Base-by-base conservation (phyloP, 2,329 filamentous ascomycete species). In the Ceratocystis diversiconidia region DNA sequence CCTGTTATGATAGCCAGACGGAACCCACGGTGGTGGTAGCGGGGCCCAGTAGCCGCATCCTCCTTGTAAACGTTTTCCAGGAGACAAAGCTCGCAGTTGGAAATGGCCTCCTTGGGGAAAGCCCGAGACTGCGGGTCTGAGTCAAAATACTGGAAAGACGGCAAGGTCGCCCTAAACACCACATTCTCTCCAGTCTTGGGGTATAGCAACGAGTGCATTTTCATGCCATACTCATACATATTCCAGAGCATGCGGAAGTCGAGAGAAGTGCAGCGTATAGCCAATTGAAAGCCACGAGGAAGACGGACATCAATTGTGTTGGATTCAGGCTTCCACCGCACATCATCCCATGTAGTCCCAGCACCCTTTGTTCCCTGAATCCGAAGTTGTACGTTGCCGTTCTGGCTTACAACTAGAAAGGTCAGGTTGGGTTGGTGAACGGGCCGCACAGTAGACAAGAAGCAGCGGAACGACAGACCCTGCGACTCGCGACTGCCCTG, bases 171-270 rank as follows among this genome's bases (percentile, higher is more conserved):
- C 70, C 86, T 84, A 72, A 89, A 90, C 1, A 88, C 79, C 65
- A 87, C 75, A 1, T 78, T 79, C 75, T 96, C 92, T 63, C 89
- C 87, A 36, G 80, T 79, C 50, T 84, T 82, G 5, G 85, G 84
- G 44, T 84, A 84, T 52, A 95, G 78, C 63, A 84, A 88, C 30
- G 81, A 80, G 71, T 91, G 87, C 1, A 92, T 84, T 71, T 88
- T 90, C 69, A 82, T 82, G 30, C 88, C 89, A 73, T 95, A 92
- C 67, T 95, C 90, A 69, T 91, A 90, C 74, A 95, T 90, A 70
- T 85, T 88, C 84, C 87, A 92, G 10, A 95, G 75, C 68, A 83
- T 85, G 68, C 86, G 83, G 76, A 88, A 95, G 72, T 95, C 90
- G n/a, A 82, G 78, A 70, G 91, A 88, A 15, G 80, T 80, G 72